Percentiles rank a stretch among this genome's conserved stretches.
Conservation (phyloP, 1,139 yeast species). For the Diutina ranongensis region DNA sequence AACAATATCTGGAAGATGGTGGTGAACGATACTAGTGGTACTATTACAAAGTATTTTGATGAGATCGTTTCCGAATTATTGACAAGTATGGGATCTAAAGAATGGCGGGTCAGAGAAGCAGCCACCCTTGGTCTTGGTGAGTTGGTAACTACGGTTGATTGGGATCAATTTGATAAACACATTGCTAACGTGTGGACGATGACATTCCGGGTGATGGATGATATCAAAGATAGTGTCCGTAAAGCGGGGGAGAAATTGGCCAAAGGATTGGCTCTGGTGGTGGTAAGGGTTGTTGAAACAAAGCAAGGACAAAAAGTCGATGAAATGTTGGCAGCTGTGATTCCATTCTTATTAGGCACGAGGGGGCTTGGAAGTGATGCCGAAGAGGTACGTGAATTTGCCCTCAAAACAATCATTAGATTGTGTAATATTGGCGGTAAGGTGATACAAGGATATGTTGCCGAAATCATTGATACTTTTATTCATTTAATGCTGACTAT, state of each 20-base stretch:
- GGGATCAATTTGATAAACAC: constrained; percentile 39
- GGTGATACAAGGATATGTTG: constrained; percentile 52
- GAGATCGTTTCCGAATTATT: constrained; percentile 56
- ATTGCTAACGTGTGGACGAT: constrained; percentile 73
- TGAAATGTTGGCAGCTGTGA: constrained; percentile 43
- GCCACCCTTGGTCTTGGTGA: constrained; percentile 68
- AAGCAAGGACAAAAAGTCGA: constrained; percentile 23
- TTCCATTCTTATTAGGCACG: constrained; percentile 73
- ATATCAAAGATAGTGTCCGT: constrained; percentile 88
- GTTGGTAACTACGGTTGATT: constrained; percentile 48
- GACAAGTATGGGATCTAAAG: constrained; percentile 64
- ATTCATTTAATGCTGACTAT: constrained; percentile 68
- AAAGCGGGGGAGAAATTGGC: constrained; percentile 67
- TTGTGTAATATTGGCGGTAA: constrained; percentile 50
- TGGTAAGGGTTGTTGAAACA: constrained; percentile 45
- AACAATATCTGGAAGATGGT: constrained; percentile 77
- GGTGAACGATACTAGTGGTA: constrained; percentile 46
- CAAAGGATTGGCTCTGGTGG: constrained; percentile 49
- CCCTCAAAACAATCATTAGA: constrained; percentile 62
- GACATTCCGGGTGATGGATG: constrained; percentile 87
- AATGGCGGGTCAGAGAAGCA: constrained; percentile 93
- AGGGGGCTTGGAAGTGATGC: constrained; percentile 79
- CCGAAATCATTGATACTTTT: constrained; percentile 58
- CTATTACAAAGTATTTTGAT: constrained; percentile 42
- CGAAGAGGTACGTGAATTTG: constrained; percentile 69